phyloP scores from a whole-genome alignment of 1,284 basidiomycete species.

The Fomitopsis pinicola region DNA sequence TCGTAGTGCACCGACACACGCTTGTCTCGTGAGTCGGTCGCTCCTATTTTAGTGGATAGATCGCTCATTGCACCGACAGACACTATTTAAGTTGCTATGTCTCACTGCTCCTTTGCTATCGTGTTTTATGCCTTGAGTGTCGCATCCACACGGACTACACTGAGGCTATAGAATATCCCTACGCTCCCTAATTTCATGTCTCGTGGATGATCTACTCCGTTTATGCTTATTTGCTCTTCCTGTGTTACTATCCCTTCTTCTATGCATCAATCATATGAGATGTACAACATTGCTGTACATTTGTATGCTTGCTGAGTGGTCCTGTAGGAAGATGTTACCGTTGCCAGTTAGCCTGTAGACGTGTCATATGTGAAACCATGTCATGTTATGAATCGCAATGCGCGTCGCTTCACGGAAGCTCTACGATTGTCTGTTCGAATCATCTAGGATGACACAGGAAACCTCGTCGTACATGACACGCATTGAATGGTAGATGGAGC shows the following conservation, averaged over 20 bases:
- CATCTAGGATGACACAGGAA: no score
- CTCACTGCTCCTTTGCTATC: neutral
- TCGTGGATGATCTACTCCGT: neutral
- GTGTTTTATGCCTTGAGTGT: neutral
- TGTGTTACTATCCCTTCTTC: neutral
- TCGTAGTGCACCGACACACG: neutral
- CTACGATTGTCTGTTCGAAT: no score
- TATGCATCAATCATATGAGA: neutral
- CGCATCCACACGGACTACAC: neutral
- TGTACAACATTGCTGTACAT: no score
- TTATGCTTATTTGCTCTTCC: neutral
- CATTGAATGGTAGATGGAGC: no score
- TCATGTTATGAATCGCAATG: no score
- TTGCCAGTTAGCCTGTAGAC: no score
- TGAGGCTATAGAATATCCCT: neutral
- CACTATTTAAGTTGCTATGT: neutral
- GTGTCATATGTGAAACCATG: no score
- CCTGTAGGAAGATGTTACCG: no score
- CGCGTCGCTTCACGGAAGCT: no score
- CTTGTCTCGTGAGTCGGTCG: neutral
- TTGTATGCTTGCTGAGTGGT: no score
- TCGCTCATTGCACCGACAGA: neutral
- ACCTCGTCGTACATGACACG: no score
- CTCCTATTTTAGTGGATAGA: neutral
- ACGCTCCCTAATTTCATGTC: slow-evolving; percentile 4